Percentiles rank a stretch among this genome's conserved stretches.
These are phyloP conservation scores for Candida morakotiae DNA, from an alignment of 805 yeast genomes.

Conservation along the genomic window DNA sequence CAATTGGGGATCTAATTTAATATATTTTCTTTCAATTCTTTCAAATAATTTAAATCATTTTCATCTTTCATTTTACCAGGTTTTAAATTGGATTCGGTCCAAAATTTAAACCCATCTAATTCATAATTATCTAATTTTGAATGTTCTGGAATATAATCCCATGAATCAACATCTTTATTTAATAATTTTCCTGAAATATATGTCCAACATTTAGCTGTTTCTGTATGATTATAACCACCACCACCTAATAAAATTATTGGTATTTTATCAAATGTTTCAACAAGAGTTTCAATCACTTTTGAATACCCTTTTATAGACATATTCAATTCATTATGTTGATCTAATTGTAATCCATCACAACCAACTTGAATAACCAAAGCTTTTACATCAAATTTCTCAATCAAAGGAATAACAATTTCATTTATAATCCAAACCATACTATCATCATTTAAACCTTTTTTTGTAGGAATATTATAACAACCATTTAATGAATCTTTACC, in stretches of 20 bases:
- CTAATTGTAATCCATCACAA: slow-evolving; percentile 69
- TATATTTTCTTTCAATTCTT: slow-evolving; percentile 12
- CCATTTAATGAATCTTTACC: slow-evolving; percentile 34
- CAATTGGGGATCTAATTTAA: slow-evolving; percentile 32
- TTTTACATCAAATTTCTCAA: slow-evolving; percentile 39
- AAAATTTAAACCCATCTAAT: slow-evolving; percentile 44
- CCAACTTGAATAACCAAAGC: slow-evolving; percentile 66
- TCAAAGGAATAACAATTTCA: slow-evolving; percentile 42
- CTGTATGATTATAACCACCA: slow-evolving; percentile 67
- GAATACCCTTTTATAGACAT: slow-evolving; percentile 51
- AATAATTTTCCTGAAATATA: slow-evolving; percentile 29
- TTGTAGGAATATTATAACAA: slow-evolving; percentile 46
- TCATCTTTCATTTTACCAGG: slow-evolving; percentile 27
- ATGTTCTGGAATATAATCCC: slow-evolving; percentile 54
- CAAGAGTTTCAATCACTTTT: slow-evolving; percentile 25
- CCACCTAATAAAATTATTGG: slow-evolving; percentile 68
- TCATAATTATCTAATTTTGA: slow-evolving; percentile 38
- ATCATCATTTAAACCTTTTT: slow-evolving; percentile 51
- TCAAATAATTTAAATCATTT: slow-evolving; percentile 27
- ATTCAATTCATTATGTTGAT: slow-evolving; percentile 66
- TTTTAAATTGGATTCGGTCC: slow-evolving; percentile 33
- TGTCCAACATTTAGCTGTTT: slow-evolving; percentile 62
- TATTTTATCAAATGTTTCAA: slow-evolving; percentile 24
- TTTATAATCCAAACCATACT: slow-evolving; percentile 33
- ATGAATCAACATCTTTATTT: slow-evolving; percentile 17